Evolutionary conservation across 2,329 filamentous ascomycete genomes (phyloP), one percentile per base, ranked within the genome.

Genomic region (Botrytis tulipae): DNA sequence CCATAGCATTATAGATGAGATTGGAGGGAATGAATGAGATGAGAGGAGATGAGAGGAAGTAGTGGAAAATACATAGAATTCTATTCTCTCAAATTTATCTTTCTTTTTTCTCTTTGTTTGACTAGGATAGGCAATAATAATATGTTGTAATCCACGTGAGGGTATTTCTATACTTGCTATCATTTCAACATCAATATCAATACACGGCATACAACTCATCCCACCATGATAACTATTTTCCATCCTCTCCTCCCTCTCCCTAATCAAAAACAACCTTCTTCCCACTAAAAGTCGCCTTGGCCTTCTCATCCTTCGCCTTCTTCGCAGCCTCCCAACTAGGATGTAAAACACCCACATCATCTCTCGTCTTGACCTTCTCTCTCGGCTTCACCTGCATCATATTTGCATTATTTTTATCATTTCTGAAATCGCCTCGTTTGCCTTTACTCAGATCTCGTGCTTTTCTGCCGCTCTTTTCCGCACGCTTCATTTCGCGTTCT

Each of bases 261-360:
- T 72, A 88, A 79, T 89, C 87, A 82, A 90, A 90, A 32, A 84
- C 84, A 72, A 90, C 87, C 81, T 90, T 90, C 75, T 84, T 86
- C 69, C 88, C 88, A 72, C 85, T 79, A 80, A 89, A 90, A 35
- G 83, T 82, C 35, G 84, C 85, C 63, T 84, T 85, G 78, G 86
- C 84, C 75, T 86, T 83, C 74, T 83, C 83, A 77, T 89, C 87
- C 81, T 91, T 90, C 1, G 86, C 86, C 76, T 85, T 87, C 73
- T 89, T 89, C 76, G 87, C 87, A 10, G 83, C 82, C 75, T 83
- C 80, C 90, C 90, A 92, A 78, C 87, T 90, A 2, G 89, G 87
- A 83, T 92, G 90, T 77, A 92, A 80, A 5, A 85, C 77, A 0
- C 88, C 87, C 12, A 80, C 79, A 78, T 87, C 85, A 63, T 88